phyloP scores from a whole-genome alignment of 1,284 basidiomycete species.

The Rhodotorula mucilaginosa region DNA sequence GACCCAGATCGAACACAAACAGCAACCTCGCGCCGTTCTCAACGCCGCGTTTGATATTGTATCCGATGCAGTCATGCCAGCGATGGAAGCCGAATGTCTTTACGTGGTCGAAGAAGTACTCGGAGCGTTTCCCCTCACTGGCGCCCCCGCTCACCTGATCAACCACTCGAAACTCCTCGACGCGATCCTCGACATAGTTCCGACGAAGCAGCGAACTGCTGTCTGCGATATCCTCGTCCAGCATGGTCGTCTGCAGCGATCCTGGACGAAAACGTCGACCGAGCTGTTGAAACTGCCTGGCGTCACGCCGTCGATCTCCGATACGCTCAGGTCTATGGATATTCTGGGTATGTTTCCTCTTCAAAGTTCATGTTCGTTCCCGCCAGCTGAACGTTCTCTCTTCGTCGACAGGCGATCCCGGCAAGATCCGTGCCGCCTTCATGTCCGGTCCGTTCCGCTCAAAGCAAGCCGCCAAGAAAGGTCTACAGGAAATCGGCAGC shows the following conservation, averaged over 20 bases:
- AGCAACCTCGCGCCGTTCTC: constrained; percentile 43
- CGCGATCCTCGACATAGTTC: constrained; percentile 31
- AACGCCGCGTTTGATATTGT: constrained; percentile 45
- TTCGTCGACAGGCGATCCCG: constrained; percentile 13
- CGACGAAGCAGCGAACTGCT: constrained; percentile 21
- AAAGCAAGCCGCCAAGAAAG: constrained; percentile 36
- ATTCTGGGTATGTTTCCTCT: constrained; percentile 17
- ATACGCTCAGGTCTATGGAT: constrained; percentile 33
- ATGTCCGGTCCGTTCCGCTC: constrained; percentile 17
- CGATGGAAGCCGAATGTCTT: constrained; percentile 42
- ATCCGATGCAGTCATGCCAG: constrained; percentile 41
- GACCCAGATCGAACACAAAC: background rate
- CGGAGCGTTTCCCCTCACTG: constrained; percentile 32
- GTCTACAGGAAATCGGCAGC: constrained; percentile 40
- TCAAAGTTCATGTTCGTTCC: too few species aligned
- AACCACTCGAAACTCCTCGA: constrained; percentile 43
- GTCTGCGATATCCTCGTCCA: constrained; percentile 39
- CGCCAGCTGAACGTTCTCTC: background rate
- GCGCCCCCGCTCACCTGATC: constrained; percentile 39
- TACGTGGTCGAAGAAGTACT: constrained; percentile 42
- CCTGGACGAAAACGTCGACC: constrained; percentile 41
- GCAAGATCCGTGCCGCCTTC: constrained; percentile 24
- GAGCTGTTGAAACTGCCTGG: constrained; percentile 43
- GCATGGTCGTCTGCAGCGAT: constrained; percentile 37
- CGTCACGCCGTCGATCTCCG: constrained; percentile 35